These are phyloP conservation scores for Backusella australiensis DNA, from an alignment of 192 early-diverging fungal species.

Conservation along the genomic window DNA sequence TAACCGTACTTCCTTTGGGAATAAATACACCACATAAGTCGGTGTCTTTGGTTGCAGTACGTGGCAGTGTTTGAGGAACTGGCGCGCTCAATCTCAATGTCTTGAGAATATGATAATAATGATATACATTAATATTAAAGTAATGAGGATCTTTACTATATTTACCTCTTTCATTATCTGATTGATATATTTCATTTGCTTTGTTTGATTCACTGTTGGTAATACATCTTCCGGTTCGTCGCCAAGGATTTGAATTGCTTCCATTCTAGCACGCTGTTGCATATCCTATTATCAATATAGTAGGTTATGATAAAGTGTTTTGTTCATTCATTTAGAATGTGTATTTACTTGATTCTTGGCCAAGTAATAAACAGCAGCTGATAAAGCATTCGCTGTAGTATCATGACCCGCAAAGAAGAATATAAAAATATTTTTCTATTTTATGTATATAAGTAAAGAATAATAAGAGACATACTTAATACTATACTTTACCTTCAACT, in stretches of 20 bases:
- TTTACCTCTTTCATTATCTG: conserved; percentile 48
- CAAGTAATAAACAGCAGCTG: conserved; percentile 46
- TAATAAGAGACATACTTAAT: too few relatives aligned
- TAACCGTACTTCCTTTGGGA: conserved; percentile 24
- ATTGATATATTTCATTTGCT: conserved; percentile 51
- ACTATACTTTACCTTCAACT: not conserved
- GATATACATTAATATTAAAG: not conserved
- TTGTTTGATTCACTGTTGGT: conserved; percentile 50
- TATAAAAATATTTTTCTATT: conserved; percentile 24
- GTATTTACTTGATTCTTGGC: conserved; percentile 33
- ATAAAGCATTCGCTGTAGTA: conserved; percentile 54
- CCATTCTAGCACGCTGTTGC: conserved; percentile 53
- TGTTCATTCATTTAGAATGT: not conserved
- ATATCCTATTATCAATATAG: conserved; percentile 50
- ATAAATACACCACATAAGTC: conserved; percentile 18
- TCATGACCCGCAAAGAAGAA: conserved; percentile 61
- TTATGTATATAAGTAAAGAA: not conserved
- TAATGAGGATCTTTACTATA: not conserved
- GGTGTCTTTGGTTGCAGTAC: conserved; percentile 16
- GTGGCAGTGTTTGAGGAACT: conserved; percentile 27
- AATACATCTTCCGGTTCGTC: conserved; percentile 46
- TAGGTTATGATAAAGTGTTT: conserved; percentile 2
- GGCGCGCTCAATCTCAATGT: conserved; percentile 45
- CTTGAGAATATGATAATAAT: conserved; percentile 15
- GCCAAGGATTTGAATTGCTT: conserved; percentile 52